phyloP scores from a whole-genome alignment of 2,329 filamentous ascomycete genomes.

The Penicillium frequentans region DNA sequence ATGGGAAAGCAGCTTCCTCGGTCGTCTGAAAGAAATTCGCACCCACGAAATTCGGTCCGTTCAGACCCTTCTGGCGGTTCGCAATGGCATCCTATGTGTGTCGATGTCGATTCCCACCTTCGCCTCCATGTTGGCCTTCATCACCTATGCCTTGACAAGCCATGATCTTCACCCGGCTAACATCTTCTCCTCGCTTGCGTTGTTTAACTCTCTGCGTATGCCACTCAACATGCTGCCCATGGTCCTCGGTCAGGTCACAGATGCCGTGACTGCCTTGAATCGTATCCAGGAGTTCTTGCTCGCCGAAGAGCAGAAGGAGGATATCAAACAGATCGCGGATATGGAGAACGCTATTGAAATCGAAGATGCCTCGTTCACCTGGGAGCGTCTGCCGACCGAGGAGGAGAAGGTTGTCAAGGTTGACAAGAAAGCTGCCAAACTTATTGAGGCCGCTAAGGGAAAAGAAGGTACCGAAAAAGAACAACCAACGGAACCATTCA shows the following conservation, averaged over 20 bases:
- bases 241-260: slow-evolving; percentile 84
- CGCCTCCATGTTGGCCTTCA: slow-evolving; percentile 92
- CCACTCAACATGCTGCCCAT: slow-evolving; percentile 86
- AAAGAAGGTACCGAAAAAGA: slow-evolving; percentile 22
- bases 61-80: slow-evolving; percentile 76
- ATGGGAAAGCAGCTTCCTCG: slow-evolving; percentile 86
- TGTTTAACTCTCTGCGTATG: slow-evolving; percentile 89
- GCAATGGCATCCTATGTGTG: slow-evolving; percentile 81
- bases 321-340: slow-evolving; percentile 58
- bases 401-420: slow-evolving; percentile 33
- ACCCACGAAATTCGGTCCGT: slow-evolving; percentile 78
- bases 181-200: slow-evolving; percentile 87
- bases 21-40: slow-evolving; percentile 72
- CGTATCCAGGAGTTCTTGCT: slow-evolving; percentile 87
- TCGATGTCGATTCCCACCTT: slow-evolving; percentile 86
- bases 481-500: slow-evolving; percentile 38
- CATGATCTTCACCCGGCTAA: slow-evolving; percentile 70
- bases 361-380: slow-evolving; percentile 63
- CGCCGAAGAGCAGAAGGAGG: slow-evolving; percentile 79
- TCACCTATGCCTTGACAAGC: slow-evolving; percentile 68
- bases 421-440: slow-evolving; percentile 51
- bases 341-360: slow-evolving; percentile 65
- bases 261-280: slow-evolving; percentile 80
- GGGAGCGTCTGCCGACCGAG: slow-evolving; percentile 56
- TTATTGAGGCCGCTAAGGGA: neutral